Evolutionary conservation across 2,329 filamentous ascomycete genomes (phyloP), one percentile per base, ranked within the genome.

Genomic region (Torrubiella hemipterigena): DNA sequence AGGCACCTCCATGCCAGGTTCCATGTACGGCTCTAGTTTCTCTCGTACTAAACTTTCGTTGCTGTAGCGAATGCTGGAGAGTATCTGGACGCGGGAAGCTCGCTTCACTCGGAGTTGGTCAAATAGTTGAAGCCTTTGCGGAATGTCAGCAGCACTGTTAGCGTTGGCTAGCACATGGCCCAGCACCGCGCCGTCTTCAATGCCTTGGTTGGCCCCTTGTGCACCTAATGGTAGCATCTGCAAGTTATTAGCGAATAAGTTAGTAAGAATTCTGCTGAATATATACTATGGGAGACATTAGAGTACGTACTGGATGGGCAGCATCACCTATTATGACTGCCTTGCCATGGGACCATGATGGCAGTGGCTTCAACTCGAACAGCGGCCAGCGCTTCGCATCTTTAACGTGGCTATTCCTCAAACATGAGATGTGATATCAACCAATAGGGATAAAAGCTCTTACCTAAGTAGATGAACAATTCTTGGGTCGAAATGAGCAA

Each of bases 201-300:
- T 24, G 22, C 31, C 34, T 19, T 37, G 31, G 21, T 37, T 37
- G 11, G 34, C 21, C 14, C 31, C 34, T 26, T 37, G 34, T n/a
- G 21, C 31, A 8, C 34, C 31, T 15, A 37, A 33, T 21, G 34
- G 34, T 27, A 37, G 28, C 34, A 37, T 37, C 34, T 37, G 21
- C 1, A 16, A 14, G 21, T 24, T 11, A 20, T 18, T 12, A n/a
- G n/a, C n/a, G n/a, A n/a, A n/a, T n/a, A n/a, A n/a, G n/a, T n/a
- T n/a, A n/a, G n/a, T n/a, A n/a, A n/a, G n/a, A n/a, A n/a, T 14
- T 6, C 21, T 15, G 18, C 10, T 12, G 12, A 24, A 14, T 6
- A n/a, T 24, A 24, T n/a, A 14, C 11, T 6, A 5, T 24, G 22
- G 10, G 4, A 30, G 28, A 17, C 20, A 22, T 5, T 21, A 5